Base-by-base conservation (phyloP, 2,329 filamentous ascomycete species). In the Rosellinia necatrix region DNA sequence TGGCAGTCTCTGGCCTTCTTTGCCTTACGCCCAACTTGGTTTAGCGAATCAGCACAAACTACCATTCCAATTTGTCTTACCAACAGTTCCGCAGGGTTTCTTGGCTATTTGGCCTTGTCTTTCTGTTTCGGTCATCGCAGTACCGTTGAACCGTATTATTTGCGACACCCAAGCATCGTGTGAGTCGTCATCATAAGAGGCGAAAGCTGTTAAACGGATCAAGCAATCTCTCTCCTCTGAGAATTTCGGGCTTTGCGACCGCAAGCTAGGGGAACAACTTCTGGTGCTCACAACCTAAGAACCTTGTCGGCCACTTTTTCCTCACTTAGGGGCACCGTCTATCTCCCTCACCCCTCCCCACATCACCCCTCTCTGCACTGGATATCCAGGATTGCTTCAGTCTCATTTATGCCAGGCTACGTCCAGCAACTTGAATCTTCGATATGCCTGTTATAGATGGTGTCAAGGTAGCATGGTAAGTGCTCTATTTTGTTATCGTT, bases 391-490 rank as follows among this genome's bases (percentile, higher is more conserved):
- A 41, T 41, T 48, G 25, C 29, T 50, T 42, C 29, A 22, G 40
- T 40, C 17, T 32, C 25, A 41, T 56, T 19, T 42, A n/a, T 37
- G 29, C 43, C 41, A 24, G 44, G 17, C 27, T 21, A 15, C 29
- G 17, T 32, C 24, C 19, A 48, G 24, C 35, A 49, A 40, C 41
- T 54, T 40, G 30, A 13, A 27, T 19, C 42, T 34, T 52, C 70
- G 77, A 70, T 53, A 89, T 89, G 87, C 84, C 85, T 68, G 78
- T 86, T 44, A 85, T 90, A 64, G 83, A 89, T 67, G 87, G 86
- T 60, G 78, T 85, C 71, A 88, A 88, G 74, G 88, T 90, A 80
- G 87, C 87, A 70, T 90, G 87, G 87, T 90, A 81, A 67, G 86
- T 78, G 29, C 44, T 35, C 46, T 17, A 13, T 29, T 29, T 8